A percentile compares a stretch with the other conserved stretches of the same genome.
Conservation (phyloP, 2,329 filamentous ascomycete genomes). For the Cadophora sp. region DNA sequence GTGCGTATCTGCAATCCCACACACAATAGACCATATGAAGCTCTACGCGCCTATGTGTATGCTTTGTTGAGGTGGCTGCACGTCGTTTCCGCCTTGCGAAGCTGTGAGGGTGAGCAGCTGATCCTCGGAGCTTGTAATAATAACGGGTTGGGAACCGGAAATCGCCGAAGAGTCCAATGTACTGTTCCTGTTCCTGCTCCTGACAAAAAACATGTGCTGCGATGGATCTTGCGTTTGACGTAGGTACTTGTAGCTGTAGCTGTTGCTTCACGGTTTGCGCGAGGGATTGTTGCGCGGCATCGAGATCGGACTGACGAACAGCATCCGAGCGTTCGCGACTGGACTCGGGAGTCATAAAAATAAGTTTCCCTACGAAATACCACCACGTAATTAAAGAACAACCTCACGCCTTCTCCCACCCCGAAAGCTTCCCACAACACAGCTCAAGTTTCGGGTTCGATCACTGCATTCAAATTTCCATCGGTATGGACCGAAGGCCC, state of each 20-base stretch:
- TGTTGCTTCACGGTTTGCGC: slow-evolving; percentile 9
- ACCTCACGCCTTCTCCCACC: neutral
- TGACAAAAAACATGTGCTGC: slow-evolving; percentile 16
- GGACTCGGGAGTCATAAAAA: slow-evolving; percentile 11
- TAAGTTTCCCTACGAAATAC: neutral
- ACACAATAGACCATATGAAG: slow-evolving; percentile 5
- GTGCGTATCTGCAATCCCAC: neutral
- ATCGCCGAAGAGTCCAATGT: neutral
- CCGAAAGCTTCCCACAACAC: neutral
- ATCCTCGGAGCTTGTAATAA: slow-evolving; percentile 17
- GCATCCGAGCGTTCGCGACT: slow-evolving; percentile 18
- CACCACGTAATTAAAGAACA: neutral
- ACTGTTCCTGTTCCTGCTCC: neutral
- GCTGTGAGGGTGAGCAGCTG: slow-evolving; percentile 20
- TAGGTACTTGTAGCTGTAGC: neutral
- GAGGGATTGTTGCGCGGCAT: neutral
- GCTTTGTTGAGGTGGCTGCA: slow-evolving; percentile 13
- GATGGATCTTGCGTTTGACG: slow-evolving; percentile 5
- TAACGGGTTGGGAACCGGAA: neutral
- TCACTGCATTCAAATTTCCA: neutral
- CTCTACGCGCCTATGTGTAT: slow-evolving; percentile 1
- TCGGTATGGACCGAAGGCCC: neutral
- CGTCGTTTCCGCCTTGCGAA: slow-evolving; percentile 21
- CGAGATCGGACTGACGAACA: slow-evolving; percentile 7
- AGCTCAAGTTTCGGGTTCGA: neutral